Evolutionary conservation across 2,329 filamentous ascomycete genomes (phyloP).

Genomic region (Setomelanomma holmii): DNA sequence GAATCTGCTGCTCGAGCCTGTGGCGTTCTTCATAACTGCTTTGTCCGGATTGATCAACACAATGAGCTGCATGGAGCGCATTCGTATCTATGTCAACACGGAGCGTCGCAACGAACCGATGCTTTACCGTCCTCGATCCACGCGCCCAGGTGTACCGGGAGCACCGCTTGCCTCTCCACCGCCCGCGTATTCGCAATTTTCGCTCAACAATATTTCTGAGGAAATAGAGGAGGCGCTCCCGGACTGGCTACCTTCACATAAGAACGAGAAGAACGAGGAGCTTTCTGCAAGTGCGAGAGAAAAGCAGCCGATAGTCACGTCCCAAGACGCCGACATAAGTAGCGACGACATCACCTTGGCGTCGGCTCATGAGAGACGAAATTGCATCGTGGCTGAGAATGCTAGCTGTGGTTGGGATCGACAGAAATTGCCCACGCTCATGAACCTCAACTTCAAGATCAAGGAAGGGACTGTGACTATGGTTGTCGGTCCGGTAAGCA

Average conservation of each 20-base stretch:
- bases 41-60: constrained; percentile 17
- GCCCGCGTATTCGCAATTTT: not conserved
- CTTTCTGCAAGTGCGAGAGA: not conserved
- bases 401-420: constrained; percentile 17
- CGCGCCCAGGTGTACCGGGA: not conserved
- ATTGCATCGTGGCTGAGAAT: constrained; percentile 16
- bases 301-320: not conserved
- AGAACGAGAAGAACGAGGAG: not conserved
- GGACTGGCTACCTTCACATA: not conserved
- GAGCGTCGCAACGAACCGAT: constrained; percentile 6
- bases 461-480: constrained; percentile 6
- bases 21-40: constrained; percentile 19
- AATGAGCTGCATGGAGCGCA: constrained; percentile 20
- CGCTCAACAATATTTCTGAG: constrained; percentile 2
- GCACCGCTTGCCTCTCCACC: not conserved
- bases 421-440: constrained; percentile 6
- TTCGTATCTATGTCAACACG: constrained; percentile 16
- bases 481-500: constrained; percentile 17
- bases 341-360: constrained; percentile 11
- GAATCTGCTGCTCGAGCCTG: constrained; percentile 15
- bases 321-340: constrained; percentile 5
- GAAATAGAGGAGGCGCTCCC: not conserved
- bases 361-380: constrained; percentile 5
- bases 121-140: not conserved
- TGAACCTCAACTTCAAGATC: constrained; percentile 10